Conservation (phyloP, 78 protist species). For the Tieghemostelium lacteum region DNA sequence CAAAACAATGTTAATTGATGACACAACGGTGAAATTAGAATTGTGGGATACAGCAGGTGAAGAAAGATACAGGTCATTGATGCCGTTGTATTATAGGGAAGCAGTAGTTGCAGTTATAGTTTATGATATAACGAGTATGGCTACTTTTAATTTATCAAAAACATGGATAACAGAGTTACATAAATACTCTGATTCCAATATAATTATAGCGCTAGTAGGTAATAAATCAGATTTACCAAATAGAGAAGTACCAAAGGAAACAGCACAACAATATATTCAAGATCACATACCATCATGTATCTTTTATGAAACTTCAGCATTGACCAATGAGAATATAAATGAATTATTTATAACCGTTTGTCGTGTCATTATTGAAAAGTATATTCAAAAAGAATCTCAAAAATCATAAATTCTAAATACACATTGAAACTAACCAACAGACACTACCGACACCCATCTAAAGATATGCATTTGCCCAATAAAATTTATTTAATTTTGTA, state of each 20-base stretch:
- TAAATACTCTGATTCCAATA: no score
- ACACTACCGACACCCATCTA: no score
- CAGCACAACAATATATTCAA: neutral
- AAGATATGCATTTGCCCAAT: no score
- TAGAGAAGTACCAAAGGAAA: neutral
- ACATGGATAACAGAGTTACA: no score
- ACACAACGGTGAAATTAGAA: neutral
- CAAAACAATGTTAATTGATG: no score
- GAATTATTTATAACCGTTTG: neutral
- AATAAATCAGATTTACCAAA: constrained; percentile 33
- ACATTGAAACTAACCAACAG: no score
- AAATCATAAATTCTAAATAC: no score
- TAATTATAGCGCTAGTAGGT: constrained; percentile 13
- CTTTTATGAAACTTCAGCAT: neutral
- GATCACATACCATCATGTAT: neutral
- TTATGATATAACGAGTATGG: constrained; percentile 67
- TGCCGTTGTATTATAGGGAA: constrained; percentile 56
- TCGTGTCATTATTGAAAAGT: no score
- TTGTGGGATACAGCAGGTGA: constrained; percentile 36
- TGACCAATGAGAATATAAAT: neutral
- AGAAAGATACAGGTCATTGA: constrained; percentile 41
- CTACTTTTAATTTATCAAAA: no score
- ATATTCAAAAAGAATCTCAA: no score
- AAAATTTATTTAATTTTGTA: no score
- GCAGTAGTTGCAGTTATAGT: constrained; percentile 81